A percentile compares a stretch with the other conserved stretches of the same genome.
These are phyloP conservation scores for Debaryomyces nepalensis DNA, from an alignment of 1,139 yeast species.

Conservation along the genomic window DNA sequence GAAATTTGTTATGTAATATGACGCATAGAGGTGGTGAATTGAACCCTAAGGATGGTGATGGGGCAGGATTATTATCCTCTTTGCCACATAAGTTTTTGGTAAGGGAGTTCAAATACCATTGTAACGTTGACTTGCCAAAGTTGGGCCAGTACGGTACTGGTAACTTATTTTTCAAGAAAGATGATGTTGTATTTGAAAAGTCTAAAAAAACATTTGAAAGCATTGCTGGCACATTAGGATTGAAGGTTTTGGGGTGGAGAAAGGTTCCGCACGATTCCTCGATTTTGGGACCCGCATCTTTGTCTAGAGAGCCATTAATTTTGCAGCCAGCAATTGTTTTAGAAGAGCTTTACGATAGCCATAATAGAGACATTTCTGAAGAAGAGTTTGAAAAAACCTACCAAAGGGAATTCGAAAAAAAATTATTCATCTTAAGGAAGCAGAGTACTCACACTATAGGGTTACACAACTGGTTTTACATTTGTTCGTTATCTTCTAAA, in stretches of 20 bases:
- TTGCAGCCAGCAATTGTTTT: slow-evolving; percentile 88
- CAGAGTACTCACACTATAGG: slow-evolving; percentile 91
- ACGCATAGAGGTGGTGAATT: slow-evolving; percentile 98
- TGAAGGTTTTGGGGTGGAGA: slow-evolving; percentile 93
- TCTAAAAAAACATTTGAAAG: slow-evolving; percentile 79
- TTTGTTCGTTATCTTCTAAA: slow-evolving; percentile 86
- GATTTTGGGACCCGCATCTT: slow-evolving; percentile 91
- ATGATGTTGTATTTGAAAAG: slow-evolving; percentile 65
- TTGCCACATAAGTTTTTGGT: slow-evolving; percentile 86
- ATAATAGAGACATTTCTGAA: slow-evolving; percentile 40
- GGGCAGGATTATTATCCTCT: slow-evolving; percentile 95
- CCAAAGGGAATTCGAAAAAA: slow-evolving; percentile 77
- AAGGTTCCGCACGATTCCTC: slow-evolving; percentile 93
- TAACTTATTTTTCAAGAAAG: slow-evolving; percentile 87
- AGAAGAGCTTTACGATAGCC: slow-evolving; percentile 51
- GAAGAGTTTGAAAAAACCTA: slow-evolving; percentile 61
- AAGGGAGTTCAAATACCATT: slow-evolving; percentile 77
- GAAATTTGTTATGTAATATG: slow-evolving; percentile 90
- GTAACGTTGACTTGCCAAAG: slow-evolving; percentile 65
- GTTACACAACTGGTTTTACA: slow-evolving; percentile 95
- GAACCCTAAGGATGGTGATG: slow-evolving; percentile 97
- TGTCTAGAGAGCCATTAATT: slow-evolving; percentile 89
- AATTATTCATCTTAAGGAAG: slow-evolving; percentile 83
- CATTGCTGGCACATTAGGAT: slow-evolving; percentile 75
- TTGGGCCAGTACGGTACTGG: slow-evolving; percentile 94